These are phyloP conservation scores for Nemania serpens DNA, from an alignment of 2,329 filamentous ascomycete species.

Conservation along the genomic window DNA sequence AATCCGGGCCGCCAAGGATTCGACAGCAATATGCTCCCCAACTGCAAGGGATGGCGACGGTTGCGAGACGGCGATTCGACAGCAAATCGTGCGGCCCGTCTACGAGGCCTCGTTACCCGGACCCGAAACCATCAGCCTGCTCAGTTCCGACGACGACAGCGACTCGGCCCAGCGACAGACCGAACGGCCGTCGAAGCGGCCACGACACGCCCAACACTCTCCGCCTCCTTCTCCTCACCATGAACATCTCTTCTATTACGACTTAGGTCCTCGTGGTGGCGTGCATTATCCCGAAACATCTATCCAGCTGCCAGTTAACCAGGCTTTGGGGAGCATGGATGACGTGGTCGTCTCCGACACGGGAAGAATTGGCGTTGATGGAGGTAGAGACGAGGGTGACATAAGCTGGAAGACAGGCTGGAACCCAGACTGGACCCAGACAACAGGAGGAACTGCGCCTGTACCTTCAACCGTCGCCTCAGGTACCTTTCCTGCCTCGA, in stretches of 20 bases:
- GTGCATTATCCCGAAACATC: neutral
- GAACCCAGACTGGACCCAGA: neutral
- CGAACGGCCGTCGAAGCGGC: neutral
- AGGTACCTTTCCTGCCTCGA: neutral
- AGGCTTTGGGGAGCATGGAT: neutral
- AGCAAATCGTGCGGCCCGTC: neutral
- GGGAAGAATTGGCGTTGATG: neutral
- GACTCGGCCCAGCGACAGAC: neutral
- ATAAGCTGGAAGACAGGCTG: neutral
- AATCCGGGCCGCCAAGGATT: too few species aligned
- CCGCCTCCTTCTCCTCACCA: too few species aligned
- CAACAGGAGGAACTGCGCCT: too few species aligned
- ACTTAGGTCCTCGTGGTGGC: neutral
- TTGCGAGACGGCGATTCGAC: too few species aligned
- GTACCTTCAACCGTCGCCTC: neutral
- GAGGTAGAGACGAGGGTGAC: neutral
- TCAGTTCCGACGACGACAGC: constrained; percentile 19
- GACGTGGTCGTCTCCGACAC: neutral
- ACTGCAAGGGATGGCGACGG: too few species aligned
- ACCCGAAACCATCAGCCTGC: constrained; percentile 22
- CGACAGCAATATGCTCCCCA: too few species aligned
- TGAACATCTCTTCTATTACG: too few species aligned
- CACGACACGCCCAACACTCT: neutral
- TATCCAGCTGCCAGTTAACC: neutral
- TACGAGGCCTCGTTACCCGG: neutral